Evolutionary conservation across 305 asterid species (phyloP), one percentile per base, ranked within the genome.

Genomic region (Rubia tinctorum): DNA sequence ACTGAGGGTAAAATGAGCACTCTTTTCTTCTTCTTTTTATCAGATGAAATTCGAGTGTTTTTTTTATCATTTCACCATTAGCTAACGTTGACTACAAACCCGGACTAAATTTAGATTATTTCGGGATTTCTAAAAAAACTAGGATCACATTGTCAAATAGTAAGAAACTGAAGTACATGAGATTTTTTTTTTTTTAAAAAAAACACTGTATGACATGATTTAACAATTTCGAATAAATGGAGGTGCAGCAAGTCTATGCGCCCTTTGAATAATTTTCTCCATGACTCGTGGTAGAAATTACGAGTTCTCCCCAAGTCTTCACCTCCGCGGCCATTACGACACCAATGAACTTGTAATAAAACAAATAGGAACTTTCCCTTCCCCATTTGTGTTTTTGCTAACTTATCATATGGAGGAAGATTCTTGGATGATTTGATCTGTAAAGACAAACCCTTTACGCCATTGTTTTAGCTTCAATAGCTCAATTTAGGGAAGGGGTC

Each of bases 391-490:
- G 30, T n/a, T 25, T 12, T n/a, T 39, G 51, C 39, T 22, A 40
- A 7, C 37, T 6, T 45, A 49, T 37, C 45, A 47, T 12, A 22
- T 12, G 42, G 40, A 55, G 34, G 20, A 17, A 37, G 51, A 56
- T 74, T 75, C 66, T 45, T 53, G 34, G 34, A 30, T 30, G 34
- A 30, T 30, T 30, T 45, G 70, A 68, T 75, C 69, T 59, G 42
- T 45, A 67, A 73, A 62, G 43, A 43, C 43, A 12, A 27, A 23
- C 53, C 58, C 51, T 73, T 63, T 17, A 42, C 40, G 43, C 67
- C 40, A 59, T 30, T 59, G 61, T 9, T 7, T 76, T 71, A n/a
- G 45, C 55, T 62, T 66, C 63, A 53, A 18, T 27, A 25, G 51
- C 51, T 30, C 23, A 34, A 37, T 17, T 30, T 37, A 37, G 55